Evolutionary conservation across 2,329 filamentous ascomycete species (phyloP).

Genomic region (Thielaviopsis populi): DNA sequence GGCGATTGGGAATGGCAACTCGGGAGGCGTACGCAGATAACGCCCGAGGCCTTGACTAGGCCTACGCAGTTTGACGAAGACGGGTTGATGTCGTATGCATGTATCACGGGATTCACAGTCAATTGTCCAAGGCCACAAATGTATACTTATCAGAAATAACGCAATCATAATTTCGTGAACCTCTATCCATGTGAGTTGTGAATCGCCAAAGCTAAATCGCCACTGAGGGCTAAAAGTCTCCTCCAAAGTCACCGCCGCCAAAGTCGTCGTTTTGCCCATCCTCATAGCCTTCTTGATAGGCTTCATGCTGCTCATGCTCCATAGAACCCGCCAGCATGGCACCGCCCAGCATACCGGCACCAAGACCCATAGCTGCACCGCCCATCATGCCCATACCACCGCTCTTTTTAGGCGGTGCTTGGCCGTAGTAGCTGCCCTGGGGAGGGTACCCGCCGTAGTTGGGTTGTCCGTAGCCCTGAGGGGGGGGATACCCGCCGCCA

Average conservation of each 20-base stretch:
- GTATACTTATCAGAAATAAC: neutral
- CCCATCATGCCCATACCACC: constrained; percentile 43
- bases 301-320: constrained; percentile 43
- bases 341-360: constrained; percentile 69
- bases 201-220: neutral
- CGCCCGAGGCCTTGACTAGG: neutral
- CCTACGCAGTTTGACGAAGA: neutral
- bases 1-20: constrained; percentile 24
- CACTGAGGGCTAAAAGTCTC: constrained; percentile 26
- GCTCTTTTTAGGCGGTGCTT: constrained; percentile 29
- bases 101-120: neutral
- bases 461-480: constrained; percentile 23
- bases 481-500: constrained; percentile 17
- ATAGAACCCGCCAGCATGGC: constrained; percentile 54
- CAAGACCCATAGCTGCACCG: constrained; percentile 61
- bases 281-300: constrained; percentile 34
- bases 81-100: neutral
- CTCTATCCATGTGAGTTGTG: neutral
- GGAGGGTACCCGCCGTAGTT: constrained; percentile 26
- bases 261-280: constrained; percentile 22
- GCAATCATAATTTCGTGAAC: neutral
- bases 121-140: neutral
- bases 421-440: constrained; percentile 25
- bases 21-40: constrained; percentile 26
- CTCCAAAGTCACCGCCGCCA: constrained; percentile 23